Evolutionary conservation across 2,329 filamentous ascomycete genomes (phyloP).

Genomic region (Stemphylium beticola): DNA sequence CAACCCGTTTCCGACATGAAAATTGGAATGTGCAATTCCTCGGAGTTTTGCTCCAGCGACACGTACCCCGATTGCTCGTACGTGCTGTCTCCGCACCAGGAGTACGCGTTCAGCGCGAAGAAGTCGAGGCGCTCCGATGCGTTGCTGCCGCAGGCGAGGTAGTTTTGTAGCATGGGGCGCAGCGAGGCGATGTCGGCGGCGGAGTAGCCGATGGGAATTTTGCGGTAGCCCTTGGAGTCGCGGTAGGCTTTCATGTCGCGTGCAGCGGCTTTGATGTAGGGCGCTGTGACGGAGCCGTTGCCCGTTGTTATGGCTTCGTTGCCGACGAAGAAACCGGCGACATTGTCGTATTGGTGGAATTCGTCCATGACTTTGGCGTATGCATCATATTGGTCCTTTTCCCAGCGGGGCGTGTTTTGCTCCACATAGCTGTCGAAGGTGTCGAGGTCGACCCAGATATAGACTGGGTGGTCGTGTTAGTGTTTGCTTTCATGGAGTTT

Average conservation of each 20-base stretch:
- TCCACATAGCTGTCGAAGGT: constrained; percentile 70
- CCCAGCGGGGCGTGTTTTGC: constrained; percentile 72
- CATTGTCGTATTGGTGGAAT: constrained; percentile 79
- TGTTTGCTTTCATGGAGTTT: too few species aligned
- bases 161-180: constrained; percentile 71
- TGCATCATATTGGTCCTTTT: constrained; percentile 69
- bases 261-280: constrained; percentile 81
- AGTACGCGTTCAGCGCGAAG: constrained; percentile 84
- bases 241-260: constrained; percentile 85
- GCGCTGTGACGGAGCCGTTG: constrained; percentile 68
- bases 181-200: constrained; percentile 80
- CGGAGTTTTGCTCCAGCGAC: constrained; percentile 69
- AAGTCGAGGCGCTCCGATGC: constrained; percentile 74
- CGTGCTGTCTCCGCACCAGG: constrained; percentile 57
- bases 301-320: constrained; percentile 75
- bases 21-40: constrained; percentile 69
- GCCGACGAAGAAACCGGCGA: constrained; percentile 78
- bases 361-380: constrained; percentile 77
- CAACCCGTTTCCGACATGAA: constrained; percentile 83
- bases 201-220: constrained; percentile 85
- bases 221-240: constrained; percentile 74
- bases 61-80: constrained; percentile 73
- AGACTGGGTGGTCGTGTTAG: constrained; percentile 64
- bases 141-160: constrained; percentile 79
- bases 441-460: constrained; percentile 83